Conservation (phyloP, 176 grass and related monocot species). For the Ensete glaucum region DNA sequence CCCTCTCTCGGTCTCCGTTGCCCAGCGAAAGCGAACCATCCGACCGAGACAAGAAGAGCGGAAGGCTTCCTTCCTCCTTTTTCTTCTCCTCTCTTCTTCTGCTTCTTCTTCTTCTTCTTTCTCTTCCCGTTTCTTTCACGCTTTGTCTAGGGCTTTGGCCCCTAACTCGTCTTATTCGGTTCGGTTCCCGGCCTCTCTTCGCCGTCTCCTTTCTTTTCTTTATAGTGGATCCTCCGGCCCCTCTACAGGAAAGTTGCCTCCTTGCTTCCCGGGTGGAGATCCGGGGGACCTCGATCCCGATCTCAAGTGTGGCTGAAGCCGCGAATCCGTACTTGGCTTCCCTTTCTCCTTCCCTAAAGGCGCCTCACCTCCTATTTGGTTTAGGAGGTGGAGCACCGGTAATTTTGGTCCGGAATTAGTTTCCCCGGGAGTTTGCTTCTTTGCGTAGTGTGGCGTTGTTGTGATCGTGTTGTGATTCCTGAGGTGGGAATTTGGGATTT, state of each 20-base stretch:
- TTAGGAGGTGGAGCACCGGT: not conserved
- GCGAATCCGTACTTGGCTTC: not conserved
- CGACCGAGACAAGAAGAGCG: not conserved
- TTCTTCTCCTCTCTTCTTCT: not conserved
- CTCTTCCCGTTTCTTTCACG: not conserved
- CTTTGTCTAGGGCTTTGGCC: not conserved
- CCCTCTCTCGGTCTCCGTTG: not conserved
- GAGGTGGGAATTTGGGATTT: slow-evolving; percentile 4
- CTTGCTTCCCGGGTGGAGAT: not conserved
- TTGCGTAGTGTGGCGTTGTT: not conserved
- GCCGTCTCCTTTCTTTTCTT: not conserved
- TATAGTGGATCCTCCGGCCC: not conserved
- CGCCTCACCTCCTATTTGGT: not conserved
- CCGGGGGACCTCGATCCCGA: not conserved
- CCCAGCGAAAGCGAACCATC: not conserved
- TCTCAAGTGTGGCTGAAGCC: not conserved
- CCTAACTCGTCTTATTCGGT: not conserved
- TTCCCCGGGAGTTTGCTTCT: not conserved
- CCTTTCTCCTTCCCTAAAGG: not conserved
- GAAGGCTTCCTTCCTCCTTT: not conserved
- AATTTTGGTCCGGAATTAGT: not conserved
- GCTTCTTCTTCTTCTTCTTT: not conserved
- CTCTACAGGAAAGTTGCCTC: not conserved
- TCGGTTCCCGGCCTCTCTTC: not conserved
- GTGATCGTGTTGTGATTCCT: not conserved